phyloP scores from a whole-genome alignment of 2,329 filamentous ascomycete species.

The Phialophora expanda region DNA sequence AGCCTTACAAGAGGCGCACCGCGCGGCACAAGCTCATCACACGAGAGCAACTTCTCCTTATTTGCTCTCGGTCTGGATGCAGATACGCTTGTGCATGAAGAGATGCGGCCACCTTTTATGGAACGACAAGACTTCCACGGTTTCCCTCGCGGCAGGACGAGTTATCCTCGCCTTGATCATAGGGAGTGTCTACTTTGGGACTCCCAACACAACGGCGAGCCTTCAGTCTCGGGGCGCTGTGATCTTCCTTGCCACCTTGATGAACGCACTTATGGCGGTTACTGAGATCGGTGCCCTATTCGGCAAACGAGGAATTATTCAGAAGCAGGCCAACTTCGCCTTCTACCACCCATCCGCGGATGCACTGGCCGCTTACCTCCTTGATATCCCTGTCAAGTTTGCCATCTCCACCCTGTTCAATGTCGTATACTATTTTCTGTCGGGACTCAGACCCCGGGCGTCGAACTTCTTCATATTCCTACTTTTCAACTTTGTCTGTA shows the following conservation, averaged over 20 bases:
- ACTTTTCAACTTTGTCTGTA: slow-evolving; percentile 57
- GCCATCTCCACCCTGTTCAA: slow-evolving; percentile 66
- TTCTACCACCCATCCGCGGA: slow-evolving; percentile 61
- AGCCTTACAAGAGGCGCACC: slow-evolving; percentile 60
- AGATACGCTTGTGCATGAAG: slow-evolving; percentile 61
- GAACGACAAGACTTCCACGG: slow-evolving; percentile 60
- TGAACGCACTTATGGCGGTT: slow-evolving; percentile 66
- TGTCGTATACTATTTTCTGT: slow-evolving; percentile 68
- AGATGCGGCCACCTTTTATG: slow-evolving; percentile 69
- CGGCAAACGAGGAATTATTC: slow-evolving; percentile 62
- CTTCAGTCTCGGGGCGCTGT: slow-evolving; percentile 68
- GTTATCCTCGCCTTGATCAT: slow-evolving; percentile 64
- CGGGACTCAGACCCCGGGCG: slow-evolving; percentile 59
- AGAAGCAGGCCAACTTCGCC: slow-evolving; percentile 65
- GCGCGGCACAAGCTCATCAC: slow-evolving; percentile 60
- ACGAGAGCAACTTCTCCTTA: slow-evolving; percentile 61
- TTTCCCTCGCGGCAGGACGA: slow-evolving; percentile 67
- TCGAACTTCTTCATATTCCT: slow-evolving; percentile 66
- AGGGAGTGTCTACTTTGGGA: slow-evolving; percentile 71
- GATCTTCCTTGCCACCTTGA: slow-evolving; percentile 67
- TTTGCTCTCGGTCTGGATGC: slow-evolving; percentile 58
- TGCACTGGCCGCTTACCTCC: slow-evolving; percentile 52
- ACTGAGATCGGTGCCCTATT: slow-evolving; percentile 70
- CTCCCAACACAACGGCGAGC: slow-evolving; percentile 61
- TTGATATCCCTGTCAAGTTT: slow-evolving; percentile 61